Evolutionary conservation across 2,329 filamentous ascomycete genomes (phyloP).

Genomic region (Verruconis gallopava): DNA sequence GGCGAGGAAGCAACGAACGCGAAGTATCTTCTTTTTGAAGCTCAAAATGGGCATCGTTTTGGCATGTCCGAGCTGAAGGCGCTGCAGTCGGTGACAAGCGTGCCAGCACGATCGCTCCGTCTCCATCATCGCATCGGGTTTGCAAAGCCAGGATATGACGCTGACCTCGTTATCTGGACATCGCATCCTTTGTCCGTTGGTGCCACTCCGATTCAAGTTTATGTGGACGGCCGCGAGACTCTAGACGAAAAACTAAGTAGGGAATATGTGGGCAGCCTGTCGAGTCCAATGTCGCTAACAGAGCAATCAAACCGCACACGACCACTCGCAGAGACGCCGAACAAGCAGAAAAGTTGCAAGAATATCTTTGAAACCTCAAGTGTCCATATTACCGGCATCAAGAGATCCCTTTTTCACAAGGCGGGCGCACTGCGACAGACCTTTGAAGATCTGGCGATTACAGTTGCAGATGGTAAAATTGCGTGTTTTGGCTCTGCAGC

Average conservation of each 20-base stretch:
- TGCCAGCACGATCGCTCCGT: constrained; percentile 27
- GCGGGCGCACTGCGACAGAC: not conserved
- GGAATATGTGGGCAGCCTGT: constrained; percentile 1
- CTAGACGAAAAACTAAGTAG: constrained; percentile 25
- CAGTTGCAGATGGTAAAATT: constrained; percentile 4
- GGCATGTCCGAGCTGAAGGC: constrained; percentile 30
- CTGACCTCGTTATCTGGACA: constrained; percentile 32
- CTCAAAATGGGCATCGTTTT: constrained; percentile 31
- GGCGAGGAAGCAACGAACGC: constrained; percentile 33
- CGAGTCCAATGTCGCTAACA: too few relatives aligned
- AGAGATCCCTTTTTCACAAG: not conserved
- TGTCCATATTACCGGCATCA: constrained; percentile 6
- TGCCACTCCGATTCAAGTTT: constrained; percentile 29
- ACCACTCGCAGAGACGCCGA: constrained; percentile 26
- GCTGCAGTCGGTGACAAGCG: constrained; percentile 27
- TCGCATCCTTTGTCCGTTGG: constrained; percentile 28
- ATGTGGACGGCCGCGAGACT: constrained; percentile 35
- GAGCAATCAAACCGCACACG: constrained; percentile 11
- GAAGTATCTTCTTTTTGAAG: constrained; percentile 53
- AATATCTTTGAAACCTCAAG: not conserved
- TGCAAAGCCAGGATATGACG: constrained; percentile 28
- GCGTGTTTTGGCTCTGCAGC: constrained; percentile 1
- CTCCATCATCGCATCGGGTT: constrained; percentile 28
- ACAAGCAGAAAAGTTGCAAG: not conserved
- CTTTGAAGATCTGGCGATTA: constrained; percentile 4